phyloP scores from a whole-genome alignment of 1,284 basidiomycete genomes.

The Golubevia pallescens region DNA sequence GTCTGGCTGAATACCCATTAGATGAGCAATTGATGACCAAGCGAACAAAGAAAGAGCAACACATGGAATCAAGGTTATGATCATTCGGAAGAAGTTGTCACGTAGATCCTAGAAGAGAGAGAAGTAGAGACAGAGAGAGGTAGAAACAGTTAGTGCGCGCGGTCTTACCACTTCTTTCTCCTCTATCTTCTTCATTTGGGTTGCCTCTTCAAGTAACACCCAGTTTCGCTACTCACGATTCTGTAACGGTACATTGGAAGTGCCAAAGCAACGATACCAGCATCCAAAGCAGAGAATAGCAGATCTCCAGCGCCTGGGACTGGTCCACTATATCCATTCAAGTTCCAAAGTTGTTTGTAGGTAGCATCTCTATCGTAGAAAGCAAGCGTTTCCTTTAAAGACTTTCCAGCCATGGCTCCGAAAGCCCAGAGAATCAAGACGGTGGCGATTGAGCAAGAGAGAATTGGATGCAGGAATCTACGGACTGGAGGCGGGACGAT shows the following conservation, averaged over 20 bases:
- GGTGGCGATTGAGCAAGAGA: constrained; percentile 38
- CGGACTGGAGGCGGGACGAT: constrained; percentile 35
- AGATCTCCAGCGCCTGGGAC: constrained; percentile 50
- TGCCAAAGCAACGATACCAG: constrained; percentile 43
- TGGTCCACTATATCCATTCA: constrained; percentile 31
- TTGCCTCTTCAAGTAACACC: no score
- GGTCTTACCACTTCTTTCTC: no score
- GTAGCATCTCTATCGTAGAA: constrained; percentile 36
- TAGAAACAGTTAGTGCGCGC: no score
- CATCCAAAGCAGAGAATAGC: constrained; percentile 40
- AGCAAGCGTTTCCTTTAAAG: constrained; percentile 18
- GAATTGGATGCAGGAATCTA: constrained; percentile 43
- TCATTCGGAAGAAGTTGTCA: constrained; percentile 26
- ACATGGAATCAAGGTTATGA: constrained; percentile 32
- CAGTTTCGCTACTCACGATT: no score
- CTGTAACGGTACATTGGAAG: constrained; percentile 49
- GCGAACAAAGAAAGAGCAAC: constrained; percentile 31
- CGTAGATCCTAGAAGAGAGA: constrained; percentile 34
- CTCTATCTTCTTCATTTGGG: no score
- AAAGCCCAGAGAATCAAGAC: constrained; percentile 44
- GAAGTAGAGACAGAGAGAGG: no score
- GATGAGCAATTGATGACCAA: constrained; percentile 29
- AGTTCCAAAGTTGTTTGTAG: constrained; percentile 32
- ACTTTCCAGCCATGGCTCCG: constrained; percentile 23
- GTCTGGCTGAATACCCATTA: constrained; percentile 28